Percentiles rank a stretch among this genome's conserved stretches.
Evolutionary conservation across 192 early-diverging fungal genomes (phyloP).

Genomic region (Backusella mclennaniae): DNA sequence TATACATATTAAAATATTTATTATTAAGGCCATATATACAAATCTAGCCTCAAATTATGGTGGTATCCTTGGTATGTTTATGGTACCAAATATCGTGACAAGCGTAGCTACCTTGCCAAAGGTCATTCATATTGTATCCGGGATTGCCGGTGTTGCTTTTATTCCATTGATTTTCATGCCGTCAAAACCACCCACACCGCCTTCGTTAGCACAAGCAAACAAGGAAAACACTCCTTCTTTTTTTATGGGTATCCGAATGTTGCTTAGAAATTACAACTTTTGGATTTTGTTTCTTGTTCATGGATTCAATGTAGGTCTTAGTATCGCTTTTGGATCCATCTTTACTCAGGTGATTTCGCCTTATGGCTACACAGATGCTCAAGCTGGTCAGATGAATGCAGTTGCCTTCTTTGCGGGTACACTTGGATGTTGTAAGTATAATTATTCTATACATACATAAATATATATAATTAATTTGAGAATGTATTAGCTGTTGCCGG

Average conservation of each 20-base stretch:
- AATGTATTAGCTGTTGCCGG: slow-evolving; percentile 32
- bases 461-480: not conserved
- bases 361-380: slow-evolving; percentile 37
- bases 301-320: slow-evolving; percentile 37
- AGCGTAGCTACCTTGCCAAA: not conserved
- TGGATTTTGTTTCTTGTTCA: slow-evolving; percentile 36
- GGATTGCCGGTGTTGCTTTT: slow-evolving; percentile 17
- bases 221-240: slow-evolving; percentile 18
- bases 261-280: slow-evolving; percentile 28
- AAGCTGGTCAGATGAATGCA: slow-evolving; percentile 36
- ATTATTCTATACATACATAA: not conserved
- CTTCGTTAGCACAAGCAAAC: slow-evolving; percentile 14
- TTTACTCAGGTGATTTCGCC: slow-evolving; percentile 34
- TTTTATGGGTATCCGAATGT: slow-evolving; percentile 23
- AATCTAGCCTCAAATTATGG: slow-evolving; percentile 37
- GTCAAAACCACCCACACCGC: slow-evolving; percentile 30
- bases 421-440: slow-evolving; percentile 33
- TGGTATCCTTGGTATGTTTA: slow-evolving; percentile 33
- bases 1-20: not conserved
- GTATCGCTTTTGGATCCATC: slow-evolving; percentile 34
- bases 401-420: slow-evolving; percentile 36
- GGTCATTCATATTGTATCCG: slow-evolving; percentile 15
- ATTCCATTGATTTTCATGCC: slow-evolving; percentile 36
- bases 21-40: not conserved
- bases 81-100: slow-evolving; percentile 32